A percentile compares a stretch with the other conserved stretches of the same genome.
These are phyloP conservation scores for Stagonosporopsis cucurbitacearum DNA, from an alignment of 2,329 filamentous ascomycete genomes.

Conservation along the genomic window DNA sequence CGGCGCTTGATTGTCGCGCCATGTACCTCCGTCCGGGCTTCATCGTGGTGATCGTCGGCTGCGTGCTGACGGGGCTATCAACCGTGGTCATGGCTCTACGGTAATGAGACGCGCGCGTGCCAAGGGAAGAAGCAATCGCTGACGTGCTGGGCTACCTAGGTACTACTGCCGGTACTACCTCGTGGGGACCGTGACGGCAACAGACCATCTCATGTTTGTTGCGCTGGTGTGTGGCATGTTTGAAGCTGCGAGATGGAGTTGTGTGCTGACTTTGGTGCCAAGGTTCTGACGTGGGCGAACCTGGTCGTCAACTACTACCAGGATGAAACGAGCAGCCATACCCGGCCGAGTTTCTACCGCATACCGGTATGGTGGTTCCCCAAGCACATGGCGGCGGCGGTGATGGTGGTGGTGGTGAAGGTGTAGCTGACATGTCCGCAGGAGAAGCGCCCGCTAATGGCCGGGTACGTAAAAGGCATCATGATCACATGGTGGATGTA, in stretches of 20 bases:
- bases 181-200: constrained; percentile 38
- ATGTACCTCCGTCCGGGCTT: constrained; percentile 44
- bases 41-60: constrained; percentile 44
- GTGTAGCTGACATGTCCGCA: constrained; percentile 21
- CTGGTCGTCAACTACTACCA: constrained; percentile 47
- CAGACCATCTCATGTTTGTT: constrained; percentile 45
- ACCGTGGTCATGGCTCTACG: constrained; percentile 42
- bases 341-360: constrained; percentile 33
- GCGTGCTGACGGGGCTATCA: constrained; percentile 45
- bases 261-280: not conserved
- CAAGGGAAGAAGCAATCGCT: not conserved
- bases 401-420: too few species aligned
- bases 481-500: constrained; percentile 47
- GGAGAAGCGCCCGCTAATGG: constrained; percentile 40
- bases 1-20: not conserved
- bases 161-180: constrained; percentile 46
- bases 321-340: constrained; percentile 37
- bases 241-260: too few species aligned
- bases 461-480: constrained; percentile 31
- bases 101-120: constrained; percentile 23
- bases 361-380: constrained; percentile 30
- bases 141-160: constrained; percentile 20
- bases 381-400: too few species aligned
- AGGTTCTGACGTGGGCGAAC: constrained; percentile 47
- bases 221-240: constrained; percentile 34